Evolutionary conservation across 164 flowering plant genomes (phyloP).

Genomic region (Tetrastigma voinierianum): DNA sequence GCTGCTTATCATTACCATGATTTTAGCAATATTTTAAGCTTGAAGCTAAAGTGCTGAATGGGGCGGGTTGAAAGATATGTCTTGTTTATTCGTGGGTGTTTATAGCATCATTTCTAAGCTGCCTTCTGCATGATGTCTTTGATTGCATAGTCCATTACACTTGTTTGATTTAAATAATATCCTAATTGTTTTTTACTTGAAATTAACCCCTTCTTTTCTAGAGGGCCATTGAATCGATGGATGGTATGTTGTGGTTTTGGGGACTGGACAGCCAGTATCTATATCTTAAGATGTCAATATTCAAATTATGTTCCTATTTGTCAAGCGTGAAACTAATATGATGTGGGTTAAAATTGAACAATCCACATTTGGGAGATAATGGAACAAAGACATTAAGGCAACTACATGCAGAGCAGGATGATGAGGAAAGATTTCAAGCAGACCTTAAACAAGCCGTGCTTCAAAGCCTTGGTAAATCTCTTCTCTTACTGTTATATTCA

Average conservation of each 20-base stretch:
- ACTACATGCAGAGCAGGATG: slow-evolving; percentile 71
- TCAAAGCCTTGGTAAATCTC: slow-evolving; percentile 79
- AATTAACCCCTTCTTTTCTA: neutral
- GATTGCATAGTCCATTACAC: neutral
- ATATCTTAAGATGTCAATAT: neutral
- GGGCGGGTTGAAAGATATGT: too few relatives aligned
- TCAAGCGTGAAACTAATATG: slow-evolving; percentile 5
- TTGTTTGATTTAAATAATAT: neutral
- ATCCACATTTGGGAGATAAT: slow-evolving; percentile 31
- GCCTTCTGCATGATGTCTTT: neutral
- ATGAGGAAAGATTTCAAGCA: slow-evolving; percentile 94
- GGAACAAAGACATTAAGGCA: slow-evolving; percentile 58
- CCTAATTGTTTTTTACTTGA: neutral
- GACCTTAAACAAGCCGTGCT: slow-evolving; percentile 85
- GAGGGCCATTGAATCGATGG: neutral
- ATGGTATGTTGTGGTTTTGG: neutral
- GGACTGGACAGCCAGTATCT: neutral
- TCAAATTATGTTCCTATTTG: neutral
- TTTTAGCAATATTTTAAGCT: too few relatives aligned
- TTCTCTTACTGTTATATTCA: neutral
- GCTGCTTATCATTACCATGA: too few relatives aligned
- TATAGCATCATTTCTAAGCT: too few relatives aligned
- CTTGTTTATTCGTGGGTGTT: too few relatives aligned
- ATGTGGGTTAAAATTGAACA: slow-evolving; percentile 16
- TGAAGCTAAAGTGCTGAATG: too few relatives aligned